These are phyloP conservation scores for Calocybe gangraenosa DNA, from an alignment of 768 basidiomycete species.

Conservation along the genomic window DNA sequence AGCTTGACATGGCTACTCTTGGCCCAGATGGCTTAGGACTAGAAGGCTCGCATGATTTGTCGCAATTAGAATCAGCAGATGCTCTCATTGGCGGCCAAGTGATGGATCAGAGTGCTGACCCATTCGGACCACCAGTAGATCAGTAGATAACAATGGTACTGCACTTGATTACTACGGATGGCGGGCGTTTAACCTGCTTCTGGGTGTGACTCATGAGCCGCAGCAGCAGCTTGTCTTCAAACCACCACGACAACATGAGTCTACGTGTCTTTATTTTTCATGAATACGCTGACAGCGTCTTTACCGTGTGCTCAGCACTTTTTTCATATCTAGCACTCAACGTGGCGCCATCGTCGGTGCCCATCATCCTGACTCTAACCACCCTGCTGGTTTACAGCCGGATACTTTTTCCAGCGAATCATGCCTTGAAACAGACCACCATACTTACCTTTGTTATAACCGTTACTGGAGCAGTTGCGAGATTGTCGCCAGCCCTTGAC, in stretches of 20 bases:
- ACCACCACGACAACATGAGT: constrained; percentile 16
- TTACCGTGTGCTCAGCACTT: constrained; percentile 19
- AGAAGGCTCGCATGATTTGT: constrained; percentile 48
- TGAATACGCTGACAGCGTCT: constrained; percentile 22
- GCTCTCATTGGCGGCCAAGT: constrained; percentile 54
- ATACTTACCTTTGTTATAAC: constrained; percentile 36
- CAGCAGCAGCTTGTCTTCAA: background rate
- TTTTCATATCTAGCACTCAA: constrained; percentile 22
- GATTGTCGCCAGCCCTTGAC: constrained; percentile 37
- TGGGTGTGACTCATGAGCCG: background rate
- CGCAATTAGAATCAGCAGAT: constrained; percentile 51
- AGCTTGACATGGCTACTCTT: constrained; percentile 59
- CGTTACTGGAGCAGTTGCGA: constrained; percentile 36
- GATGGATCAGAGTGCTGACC: constrained; percentile 58
- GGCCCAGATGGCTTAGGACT: constrained; percentile 62
- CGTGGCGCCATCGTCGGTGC: constrained; percentile 21
- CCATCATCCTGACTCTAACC: constrained; percentile 25
- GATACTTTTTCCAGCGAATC: constrained; percentile 26
- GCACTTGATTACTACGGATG: too few species aligned
- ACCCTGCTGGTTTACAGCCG: constrained; percentile 33
- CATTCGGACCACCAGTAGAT: constrained; percentile 39
- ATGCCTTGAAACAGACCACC: constrained; percentile 16
- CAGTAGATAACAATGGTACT: constrained; percentile 3
- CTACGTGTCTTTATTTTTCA: constrained; percentile 25
- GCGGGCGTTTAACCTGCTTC: too few species aligned